phyloP scores from a whole-genome alignment of 2,329 filamentous ascomycete genomes.

The Chaetomium strumarium region DNA sequence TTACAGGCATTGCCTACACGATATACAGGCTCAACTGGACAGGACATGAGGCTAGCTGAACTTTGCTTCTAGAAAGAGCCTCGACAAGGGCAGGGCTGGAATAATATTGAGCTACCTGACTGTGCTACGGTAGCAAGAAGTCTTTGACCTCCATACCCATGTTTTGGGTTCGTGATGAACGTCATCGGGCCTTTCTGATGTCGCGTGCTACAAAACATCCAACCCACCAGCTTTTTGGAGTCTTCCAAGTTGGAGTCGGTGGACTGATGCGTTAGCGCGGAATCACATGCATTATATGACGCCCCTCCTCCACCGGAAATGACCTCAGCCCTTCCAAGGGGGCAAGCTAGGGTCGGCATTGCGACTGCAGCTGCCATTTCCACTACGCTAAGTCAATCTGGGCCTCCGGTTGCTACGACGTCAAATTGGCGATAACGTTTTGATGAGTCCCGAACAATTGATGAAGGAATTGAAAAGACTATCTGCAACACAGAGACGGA shows the following conservation, averaged over 20 bases:
- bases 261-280: slow-evolving; percentile 13
- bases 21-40: background rate
- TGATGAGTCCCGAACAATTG: too few relatives aligned
- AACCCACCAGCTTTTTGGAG: background rate
- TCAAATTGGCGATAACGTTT: background rate
- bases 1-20: background rate
- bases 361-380: background rate
- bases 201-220: background rate
- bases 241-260: background rate
- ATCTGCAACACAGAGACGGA: background rate
- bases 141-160: background rate
- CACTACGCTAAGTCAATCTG: background rate
- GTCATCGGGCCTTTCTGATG: background rate
- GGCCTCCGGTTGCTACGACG: background rate
- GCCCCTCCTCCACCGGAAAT: slow-evolving; percentile 9
- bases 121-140: too few relatives aligned
- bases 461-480: too few relatives aligned
- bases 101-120: background rate
- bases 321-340: background rate
- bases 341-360: slow-evolving; percentile 8
- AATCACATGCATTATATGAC: slow-evolving; percentile 23
- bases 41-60: too few relatives aligned
- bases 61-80: background rate
- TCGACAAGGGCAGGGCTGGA: background rate
- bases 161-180: background rate